These are phyloP conservation scores for Cyberlindnera lachancei DNA, from an alignment of 805 yeast genomes.

Conservation along the genomic window DNA sequence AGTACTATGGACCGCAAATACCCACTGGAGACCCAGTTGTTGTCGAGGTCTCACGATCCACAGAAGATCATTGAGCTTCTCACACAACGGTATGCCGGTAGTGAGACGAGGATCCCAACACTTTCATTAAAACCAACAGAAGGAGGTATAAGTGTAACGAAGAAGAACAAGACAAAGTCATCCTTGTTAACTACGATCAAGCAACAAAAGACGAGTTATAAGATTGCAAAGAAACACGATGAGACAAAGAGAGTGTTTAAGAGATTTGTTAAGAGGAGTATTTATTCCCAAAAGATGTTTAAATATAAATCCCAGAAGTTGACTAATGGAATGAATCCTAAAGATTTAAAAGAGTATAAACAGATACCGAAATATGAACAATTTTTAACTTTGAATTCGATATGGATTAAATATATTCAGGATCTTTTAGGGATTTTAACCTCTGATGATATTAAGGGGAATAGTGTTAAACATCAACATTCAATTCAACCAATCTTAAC, in stretches of 20 bases:
- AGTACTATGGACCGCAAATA: slow-evolving; percentile 18
- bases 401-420: slow-evolving; percentile 69
- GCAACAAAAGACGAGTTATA: slow-evolving; percentile 7
- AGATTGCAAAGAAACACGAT: slow-evolving; percentile 18
- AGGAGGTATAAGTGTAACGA: slow-evolving; percentile 23
- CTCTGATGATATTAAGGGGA: slow-evolving; percentile 7
- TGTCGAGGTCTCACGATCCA: slow-evolving; percentile 14
- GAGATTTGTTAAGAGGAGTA: slow-evolving; percentile 18
- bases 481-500: slow-evolving; percentile 32
- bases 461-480: no score
- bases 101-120: slow-evolving; percentile 25
- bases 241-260: slow-evolving; percentile 25
- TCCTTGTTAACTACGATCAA: slow-evolving; percentile 10
- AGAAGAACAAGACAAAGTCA: slow-evolving; percentile 19
- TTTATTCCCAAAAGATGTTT: slow-evolving; percentile 19
- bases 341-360: slow-evolving; percentile 17
- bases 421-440: slow-evolving; percentile 40
- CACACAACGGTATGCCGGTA: slow-evolving; percentile 25
- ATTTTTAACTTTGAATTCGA: slow-evolving; percentile 45
- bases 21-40: slow-evolving; percentile 16
- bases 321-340: slow-evolving; percentile 7
- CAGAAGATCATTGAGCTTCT: slow-evolving; percentile 25
- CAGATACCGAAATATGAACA: slow-evolving; percentile 37
- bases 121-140: slow-evolving; percentile 26
- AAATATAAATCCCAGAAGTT: slow-evolving; percentile 18